Percentiles rank a stretch among this genome's conserved stretches.
phyloP scores from a whole-genome alignment of 306 rosid genomes.

The Corylus avellana region DNA sequence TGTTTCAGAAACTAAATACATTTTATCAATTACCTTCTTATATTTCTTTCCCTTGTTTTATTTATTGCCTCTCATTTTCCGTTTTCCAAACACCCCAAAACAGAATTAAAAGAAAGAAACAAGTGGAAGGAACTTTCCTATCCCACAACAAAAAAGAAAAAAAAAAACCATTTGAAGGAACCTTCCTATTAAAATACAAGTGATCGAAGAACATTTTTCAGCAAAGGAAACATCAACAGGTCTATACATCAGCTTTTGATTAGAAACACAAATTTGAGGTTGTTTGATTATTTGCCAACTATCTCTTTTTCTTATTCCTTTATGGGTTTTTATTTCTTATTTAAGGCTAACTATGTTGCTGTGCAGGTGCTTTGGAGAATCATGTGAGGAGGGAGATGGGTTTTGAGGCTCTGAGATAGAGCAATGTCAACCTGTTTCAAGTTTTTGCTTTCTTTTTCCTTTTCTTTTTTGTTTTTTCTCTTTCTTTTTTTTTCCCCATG shows the following conservation, averaged over 20 bases:
- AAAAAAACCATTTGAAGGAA: constrained; percentile 23
- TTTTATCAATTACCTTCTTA: constrained; percentile 12
- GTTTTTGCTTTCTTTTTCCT: constrained; percentile 39
- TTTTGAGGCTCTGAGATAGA: constrained; percentile 52
- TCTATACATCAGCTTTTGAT: background rate
- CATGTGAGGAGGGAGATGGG: constrained; percentile 73
- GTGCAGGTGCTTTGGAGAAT: constrained; percentile 73
- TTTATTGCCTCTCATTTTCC: background rate
- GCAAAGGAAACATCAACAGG: background rate
- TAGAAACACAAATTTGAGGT: constrained; percentile 4
- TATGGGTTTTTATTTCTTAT: constrained; percentile 16
- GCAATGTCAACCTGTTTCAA: constrained; percentile 46
- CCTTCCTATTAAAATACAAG: constrained; percentile 22
- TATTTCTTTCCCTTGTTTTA: constrained; percentile 1
- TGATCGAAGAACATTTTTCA: background rate
- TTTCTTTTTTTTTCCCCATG: constrained; percentile 3
- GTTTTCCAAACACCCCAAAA: background rate
- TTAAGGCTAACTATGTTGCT: constrained; percentile 45
- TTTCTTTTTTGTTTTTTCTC: background rate
- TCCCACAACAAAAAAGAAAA: background rate
- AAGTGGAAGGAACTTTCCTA: constrained; percentile 32
- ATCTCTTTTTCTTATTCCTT: constrained; percentile 9
- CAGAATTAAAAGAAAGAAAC: constrained; percentile 12
- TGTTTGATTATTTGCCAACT: constrained; percentile 21
- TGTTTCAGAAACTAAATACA: constrained; percentile 23